Evolutionary conservation across 176 grass and related monocot species (phyloP).

Genomic region (Bromus sterilis): DNA sequence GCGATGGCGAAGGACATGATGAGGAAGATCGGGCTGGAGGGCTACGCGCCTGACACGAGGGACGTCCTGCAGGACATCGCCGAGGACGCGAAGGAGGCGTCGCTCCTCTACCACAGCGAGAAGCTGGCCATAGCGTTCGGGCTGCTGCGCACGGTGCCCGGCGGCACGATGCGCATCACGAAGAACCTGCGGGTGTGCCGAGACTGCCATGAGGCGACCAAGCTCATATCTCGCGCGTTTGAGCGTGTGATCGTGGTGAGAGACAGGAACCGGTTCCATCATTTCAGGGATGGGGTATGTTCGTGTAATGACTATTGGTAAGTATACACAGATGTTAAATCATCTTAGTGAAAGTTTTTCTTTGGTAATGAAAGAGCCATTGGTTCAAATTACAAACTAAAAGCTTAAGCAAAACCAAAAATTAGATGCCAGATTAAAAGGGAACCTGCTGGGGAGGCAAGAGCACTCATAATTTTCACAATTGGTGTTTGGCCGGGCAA

Average conservation of each 20-base stretch:
- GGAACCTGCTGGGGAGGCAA: no score
- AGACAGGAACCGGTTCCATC: slow-evolving; percentile 78
- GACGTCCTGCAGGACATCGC: slow-evolving; percentile 45
- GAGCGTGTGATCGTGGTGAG: slow-evolving; percentile 61
- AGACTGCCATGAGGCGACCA: slow-evolving; percentile 63
- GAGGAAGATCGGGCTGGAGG: slow-evolving; percentile 43
- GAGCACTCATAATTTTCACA: no score
- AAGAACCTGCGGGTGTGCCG: slow-evolving; percentile 72
- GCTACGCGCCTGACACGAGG: slow-evolving; percentile 33
- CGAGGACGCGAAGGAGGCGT: slow-evolving; percentile 40
- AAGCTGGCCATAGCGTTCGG: slow-evolving; percentile 86
- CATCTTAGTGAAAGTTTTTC: neutral
- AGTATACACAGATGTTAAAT: neutral
- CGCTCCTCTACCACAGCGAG: slow-evolving; percentile 74
- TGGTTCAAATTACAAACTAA: no score
- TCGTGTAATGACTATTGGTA: slow-evolving; percentile 91
- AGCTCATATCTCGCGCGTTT: slow-evolving; percentile 56
- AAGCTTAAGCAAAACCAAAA: no score
- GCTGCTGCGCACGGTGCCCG: slow-evolving; percentile 34
- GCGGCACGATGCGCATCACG: slow-evolving; percentile 42
- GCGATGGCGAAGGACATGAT: slow-evolving; percentile 58
- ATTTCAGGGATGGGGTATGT: slow-evolving; percentile 63
- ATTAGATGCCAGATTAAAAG: no score
- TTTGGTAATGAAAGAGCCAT: no score
- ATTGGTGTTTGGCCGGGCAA: no score